Conservation (phyloP, 2,329 filamentous ascomycete species). For the Orbilia blumenaviensis region DNA sequence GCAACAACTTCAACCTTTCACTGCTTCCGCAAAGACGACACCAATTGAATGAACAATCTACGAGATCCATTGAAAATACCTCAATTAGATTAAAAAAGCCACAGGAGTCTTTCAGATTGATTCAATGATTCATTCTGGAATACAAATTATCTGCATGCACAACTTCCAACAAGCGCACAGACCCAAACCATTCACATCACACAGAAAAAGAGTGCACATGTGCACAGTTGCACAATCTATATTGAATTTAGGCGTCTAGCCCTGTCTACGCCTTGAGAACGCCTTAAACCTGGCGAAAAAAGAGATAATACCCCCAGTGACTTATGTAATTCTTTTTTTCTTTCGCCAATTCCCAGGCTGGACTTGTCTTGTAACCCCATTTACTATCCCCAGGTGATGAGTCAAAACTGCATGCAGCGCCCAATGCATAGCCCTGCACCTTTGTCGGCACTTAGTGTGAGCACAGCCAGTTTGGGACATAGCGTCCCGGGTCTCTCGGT, state of each 20-base stretch:
- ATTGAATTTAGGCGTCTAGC: neutral
- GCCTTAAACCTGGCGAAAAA: neutral
- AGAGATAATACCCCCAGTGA: too few relatives aligned
- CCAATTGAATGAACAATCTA: neutral
- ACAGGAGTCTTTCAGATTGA: too few relatives aligned
- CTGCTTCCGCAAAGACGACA: neutral
- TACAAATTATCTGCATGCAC: neutral
- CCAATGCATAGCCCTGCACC: neutral
- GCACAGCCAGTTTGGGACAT: neutral
- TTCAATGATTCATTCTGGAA: slow-evolving; percentile 3
- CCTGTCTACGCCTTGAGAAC: neutral
- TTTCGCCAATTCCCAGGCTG: too few relatives aligned
- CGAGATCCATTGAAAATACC: too few relatives aligned
- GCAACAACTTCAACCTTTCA: neutral
- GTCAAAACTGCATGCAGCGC: neutral
- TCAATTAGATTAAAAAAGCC: too few relatives aligned
- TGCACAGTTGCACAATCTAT: neutral
- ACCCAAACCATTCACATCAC: too few relatives aligned
- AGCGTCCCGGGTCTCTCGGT: neutral
- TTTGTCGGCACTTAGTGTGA: neutral
- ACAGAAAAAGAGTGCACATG: neutral
- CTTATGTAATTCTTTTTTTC: too few relatives aligned
- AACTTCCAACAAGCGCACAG: neutral
- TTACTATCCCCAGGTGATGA: too few relatives aligned
- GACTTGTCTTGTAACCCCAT: too few relatives aligned